Percentiles rank a stretch among this genome's conserved stretches.
Conservation (phyloP, 2,329 filamentous ascomycete genomes). For the Clarireedia homoeocarpa region DNA sequence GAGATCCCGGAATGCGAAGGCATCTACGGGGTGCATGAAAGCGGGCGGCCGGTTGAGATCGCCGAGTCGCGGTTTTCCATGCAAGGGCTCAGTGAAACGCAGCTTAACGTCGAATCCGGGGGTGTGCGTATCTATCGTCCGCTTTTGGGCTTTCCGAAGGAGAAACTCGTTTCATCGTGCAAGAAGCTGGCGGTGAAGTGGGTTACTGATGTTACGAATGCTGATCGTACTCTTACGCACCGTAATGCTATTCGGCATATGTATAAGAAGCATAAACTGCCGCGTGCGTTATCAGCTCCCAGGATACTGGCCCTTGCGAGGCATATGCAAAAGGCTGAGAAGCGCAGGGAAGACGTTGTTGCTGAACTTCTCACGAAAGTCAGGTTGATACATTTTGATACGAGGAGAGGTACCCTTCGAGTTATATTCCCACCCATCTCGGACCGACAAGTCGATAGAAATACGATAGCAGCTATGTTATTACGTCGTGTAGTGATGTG, state of each 20-base stretch:
- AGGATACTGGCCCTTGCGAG: constrained; percentile 54
- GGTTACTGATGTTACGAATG: constrained; percentile 82
- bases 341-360: constrained; percentile 42
- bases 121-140: constrained; percentile 63
- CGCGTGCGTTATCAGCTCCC: constrained; percentile 58
- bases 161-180: constrained; percentile 68
- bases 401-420: constrained; percentile 30
- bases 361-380: constrained; percentile 44
- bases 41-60: constrained; percentile 36
- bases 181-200: constrained; percentile 58
- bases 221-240: constrained; percentile 64
- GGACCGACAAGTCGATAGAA: neutral
- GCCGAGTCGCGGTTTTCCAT: neutral
- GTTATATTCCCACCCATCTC: constrained; percentile 11
- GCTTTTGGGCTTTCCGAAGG: constrained; percentile 63
- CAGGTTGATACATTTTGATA: constrained; percentile 29
- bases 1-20: constrained; percentile 81
- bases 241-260: constrained; percentile 76
- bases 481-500: constrained; percentile 41
- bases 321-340: constrained; percentile 37
- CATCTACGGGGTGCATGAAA: constrained; percentile 62
- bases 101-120: constrained; percentile 42
- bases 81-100: neutral
- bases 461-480: constrained; percentile 34
- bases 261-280: constrained; percentile 50